phyloP scores from a whole-genome alignment of 306 rosid genomes.

The Notholithocarpus densiflorus region DNA sequence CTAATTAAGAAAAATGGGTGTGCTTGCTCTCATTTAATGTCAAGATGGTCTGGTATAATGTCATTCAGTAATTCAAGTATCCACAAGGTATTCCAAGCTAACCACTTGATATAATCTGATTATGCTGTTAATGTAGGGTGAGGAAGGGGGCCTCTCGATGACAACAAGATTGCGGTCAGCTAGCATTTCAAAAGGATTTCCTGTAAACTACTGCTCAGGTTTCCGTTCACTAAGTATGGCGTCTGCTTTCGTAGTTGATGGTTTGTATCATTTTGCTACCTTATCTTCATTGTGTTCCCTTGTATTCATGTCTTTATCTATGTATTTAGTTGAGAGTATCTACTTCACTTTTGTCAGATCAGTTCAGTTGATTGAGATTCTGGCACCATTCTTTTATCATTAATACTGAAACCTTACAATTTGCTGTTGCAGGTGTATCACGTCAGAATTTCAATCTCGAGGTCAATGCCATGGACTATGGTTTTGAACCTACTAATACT shows the following conservation, averaged over 20 bases:
- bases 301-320: neutral
- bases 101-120: slow-evolving; percentile 18
- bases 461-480: slow-evolving; percentile 82
- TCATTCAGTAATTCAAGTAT: neutral
- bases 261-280: slow-evolving; percentile 38
- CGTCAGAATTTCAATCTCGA: slow-evolving; percentile 78
- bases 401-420: slow-evolving; percentile 12
- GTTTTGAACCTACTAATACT: slow-evolving; percentile 83
- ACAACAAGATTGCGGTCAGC: slow-evolving; percentile 77
- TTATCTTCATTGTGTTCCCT: slow-evolving; percentile 13
- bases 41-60: slow-evolving; percentile 5
- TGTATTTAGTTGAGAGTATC: neutral
- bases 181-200: slow-evolving; percentile 61
- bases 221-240: slow-evolving; percentile 49
- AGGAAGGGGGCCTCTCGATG: slow-evolving; percentile 97
- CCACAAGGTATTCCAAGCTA: slow-evolving; percentile 1
- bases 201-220: slow-evolving; percentile 93
- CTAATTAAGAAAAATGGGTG: neutral
- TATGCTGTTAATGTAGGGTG: slow-evolving; percentile 60
- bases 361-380: slow-evolving; percentile 14
- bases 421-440: slow-evolving; percentile 67
- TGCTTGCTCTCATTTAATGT: slow-evolving; percentile 15
- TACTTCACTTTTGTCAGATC: slow-evolving; percentile 1
- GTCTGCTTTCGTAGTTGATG: slow-evolving; percentile 57
- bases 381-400: slow-evolving; percentile 1